These are phyloP conservation scores for Colletotrichum sp. DNA, from an alignment of 2,329 filamentous ascomycete species.

Conservation along the genomic window DNA sequence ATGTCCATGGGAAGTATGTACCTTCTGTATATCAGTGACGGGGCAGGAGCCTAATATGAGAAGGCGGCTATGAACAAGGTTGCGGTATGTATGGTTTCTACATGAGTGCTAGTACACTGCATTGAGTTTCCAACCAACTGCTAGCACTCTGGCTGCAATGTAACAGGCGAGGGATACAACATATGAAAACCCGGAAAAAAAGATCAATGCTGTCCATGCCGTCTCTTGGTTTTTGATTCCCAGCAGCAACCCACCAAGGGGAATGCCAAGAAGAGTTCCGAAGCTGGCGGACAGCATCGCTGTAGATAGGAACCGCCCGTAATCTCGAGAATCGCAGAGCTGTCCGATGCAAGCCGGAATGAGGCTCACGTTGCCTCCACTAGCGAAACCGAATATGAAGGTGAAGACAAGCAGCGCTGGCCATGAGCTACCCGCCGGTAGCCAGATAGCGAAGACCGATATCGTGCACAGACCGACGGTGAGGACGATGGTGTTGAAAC, in stretches of 20 bases:
- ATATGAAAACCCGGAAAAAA: constrained; percentile 43
- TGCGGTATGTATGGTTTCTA: neutral
- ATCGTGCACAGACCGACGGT: constrained; percentile 48
- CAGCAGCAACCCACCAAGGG: constrained; percentile 24
- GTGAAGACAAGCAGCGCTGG: neutral
- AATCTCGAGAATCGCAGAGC: neutral
- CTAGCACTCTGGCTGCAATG: constrained; percentile 34
- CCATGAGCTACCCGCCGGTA: neutral
- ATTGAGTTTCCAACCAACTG: constrained; percentile 37
- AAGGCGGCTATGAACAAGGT: neutral
- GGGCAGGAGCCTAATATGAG: neutral
- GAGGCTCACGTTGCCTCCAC: neutral
- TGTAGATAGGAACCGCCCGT: neutral
- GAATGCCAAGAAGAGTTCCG: neutral
- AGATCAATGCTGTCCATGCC: constrained; percentile 42
- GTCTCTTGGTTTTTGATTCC: constrained; percentile 30
- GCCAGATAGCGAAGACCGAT: neutral
- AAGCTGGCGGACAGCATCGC: neutral
- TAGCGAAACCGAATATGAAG: neutral
- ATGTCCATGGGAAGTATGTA: neutral
- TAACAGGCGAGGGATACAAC: constrained; percentile 37
- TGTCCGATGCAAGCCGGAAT: neutral
- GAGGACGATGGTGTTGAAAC: constrained; percentile 82
- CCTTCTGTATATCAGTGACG: rapidly evolving
- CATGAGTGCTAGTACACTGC: neutral